A percentile compares a stretch with the other conserved stretches of the same genome.
Evolutionary conservation across 805 yeast genomes (phyloP).

Genomic region (Debaryomyces tyrocola): DNA sequence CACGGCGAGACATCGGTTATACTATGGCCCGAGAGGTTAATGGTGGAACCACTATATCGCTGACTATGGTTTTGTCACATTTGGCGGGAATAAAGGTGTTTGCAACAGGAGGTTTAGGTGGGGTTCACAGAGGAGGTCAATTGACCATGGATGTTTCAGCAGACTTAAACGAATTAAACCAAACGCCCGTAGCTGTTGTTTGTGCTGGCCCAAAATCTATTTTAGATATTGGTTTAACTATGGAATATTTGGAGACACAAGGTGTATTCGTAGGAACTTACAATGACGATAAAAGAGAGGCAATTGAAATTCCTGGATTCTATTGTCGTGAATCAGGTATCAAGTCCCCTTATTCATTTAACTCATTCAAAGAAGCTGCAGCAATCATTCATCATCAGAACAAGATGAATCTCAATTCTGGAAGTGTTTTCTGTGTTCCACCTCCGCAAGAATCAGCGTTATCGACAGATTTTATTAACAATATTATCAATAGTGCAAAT

Average conservation of each 20-base stretch:
- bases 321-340: constrained; percentile 77
- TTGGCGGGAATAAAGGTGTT: constrained; percentile 77
- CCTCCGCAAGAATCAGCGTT: constrained; percentile 69
- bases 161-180: constrained; percentile 79
- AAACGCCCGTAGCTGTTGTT: constrained; percentile 85
- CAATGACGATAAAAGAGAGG: constrained; percentile 35
- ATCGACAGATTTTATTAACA: constrained; percentile 49
- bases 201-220: constrained; percentile 92
- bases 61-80: constrained; percentile 80
- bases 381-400: no score
- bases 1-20: constrained; percentile 76
- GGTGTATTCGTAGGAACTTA: constrained; percentile 82
- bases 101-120: constrained; percentile 94
- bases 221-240: constrained; percentile 73
- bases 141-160: constrained; percentile 79
- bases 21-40: constrained; percentile 60
- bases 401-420: constrained; percentile 59
- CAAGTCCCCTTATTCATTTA: constrained; percentile 64
- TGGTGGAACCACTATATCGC: constrained; percentile 91
- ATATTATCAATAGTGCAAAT: constrained; percentile 61
- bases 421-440: constrained; percentile 78
- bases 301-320: constrained; percentile 69
- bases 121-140: constrained; percentile 81
- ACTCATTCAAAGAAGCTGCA: constrained; percentile 61
- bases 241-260: constrained; percentile 87